Percentiles rank a stretch among this genome's conserved stretches.
Conservation (phyloP, 2,329 filamentous ascomycete genomes). For the Pezicula rhizophila region DNA sequence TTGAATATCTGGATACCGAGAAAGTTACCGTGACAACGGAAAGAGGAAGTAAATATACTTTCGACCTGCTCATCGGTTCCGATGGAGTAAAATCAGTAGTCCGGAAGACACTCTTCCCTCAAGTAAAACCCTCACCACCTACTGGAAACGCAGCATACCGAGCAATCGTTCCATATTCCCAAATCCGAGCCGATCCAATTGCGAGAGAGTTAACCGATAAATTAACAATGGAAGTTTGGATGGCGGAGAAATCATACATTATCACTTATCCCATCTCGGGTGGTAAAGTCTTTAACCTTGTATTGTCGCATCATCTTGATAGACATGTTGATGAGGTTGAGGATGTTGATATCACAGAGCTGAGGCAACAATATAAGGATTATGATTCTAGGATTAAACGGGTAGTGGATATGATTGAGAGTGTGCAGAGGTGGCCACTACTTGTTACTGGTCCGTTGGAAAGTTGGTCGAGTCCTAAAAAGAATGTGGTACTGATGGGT, state of each 20-base stretch:
- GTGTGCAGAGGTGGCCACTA: slow-evolving; percentile 33
- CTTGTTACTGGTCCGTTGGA: slow-evolving; percentile 35
- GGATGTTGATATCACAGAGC: slow-evolving; percentile 32
- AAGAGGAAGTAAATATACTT: slow-evolving; percentile 23
- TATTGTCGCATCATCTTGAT: slow-evolving; percentile 34
- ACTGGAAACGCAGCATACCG: slow-evolving; percentile 38
- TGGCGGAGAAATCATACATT: slow-evolving; percentile 33
- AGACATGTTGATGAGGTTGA: slow-evolving; percentile 28
- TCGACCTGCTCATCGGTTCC: slow-evolving; percentile 32
- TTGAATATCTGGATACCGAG: slow-evolving; percentile 23
- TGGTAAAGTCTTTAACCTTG: slow-evolving; percentile 35
- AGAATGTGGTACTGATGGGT: slow-evolving; percentile 38
- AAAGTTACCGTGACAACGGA: slow-evolving; percentile 26
- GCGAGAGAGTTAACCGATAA: slow-evolving; percentile 30
- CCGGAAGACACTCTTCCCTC: slow-evolving; percentile 32
- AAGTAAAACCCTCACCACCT: slow-evolving; percentile 32
- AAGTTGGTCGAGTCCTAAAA: slow-evolving; percentile 34
- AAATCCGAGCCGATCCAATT: slow-evolving; percentile 33
- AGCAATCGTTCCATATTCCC: slow-evolving; percentile 35
- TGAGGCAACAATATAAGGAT: slow-evolving; percentile 32
- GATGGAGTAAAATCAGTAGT: slow-evolving; percentile 35
- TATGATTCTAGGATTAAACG: slow-evolving; percentile 36
- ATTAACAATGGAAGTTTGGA: slow-evolving; percentile 38
- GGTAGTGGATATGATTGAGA: slow-evolving; percentile 24
- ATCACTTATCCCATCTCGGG: slow-evolving; percentile 37